Base-by-base conservation (phyloP, 2,329 filamentous ascomycete genomes). In the Ophiocordyceps camponoti-floridani region DNA sequence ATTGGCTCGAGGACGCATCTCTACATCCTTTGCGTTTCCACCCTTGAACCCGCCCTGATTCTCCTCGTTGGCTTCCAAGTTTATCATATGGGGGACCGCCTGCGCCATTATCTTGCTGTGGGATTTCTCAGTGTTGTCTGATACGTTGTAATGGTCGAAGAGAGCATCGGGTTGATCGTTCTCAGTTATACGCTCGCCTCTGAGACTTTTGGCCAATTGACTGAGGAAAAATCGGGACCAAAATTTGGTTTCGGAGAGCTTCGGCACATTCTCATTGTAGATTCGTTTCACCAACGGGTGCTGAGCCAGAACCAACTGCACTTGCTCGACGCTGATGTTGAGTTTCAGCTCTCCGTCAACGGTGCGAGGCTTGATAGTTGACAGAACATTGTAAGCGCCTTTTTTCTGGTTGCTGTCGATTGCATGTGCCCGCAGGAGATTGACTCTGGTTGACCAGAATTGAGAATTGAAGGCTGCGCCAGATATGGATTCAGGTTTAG, bases 211-310 rank as follows among this genome's bases (percentile, higher is more conserved):
- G 51, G 87, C 86, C 9, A 98, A 67, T 46, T 84, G 77, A 60
- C 86, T 94, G 48, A 88, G 77, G 59, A 98, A 96, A 63, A 98
- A 98, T 13, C 85, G 75, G 6, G 83, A 83, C 88, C 89, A 98
- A 58, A 98, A 98, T 43, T 85, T 78, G 46, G 72, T 70, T 54
- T 94, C 84, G 26, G 72, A 77, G 37, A 93, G 62, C 47, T 82
- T 84, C 5, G 85, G 87, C 0, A 95, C 87, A 51, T 88, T 86
- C 57, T 95, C 88, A 56, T 96, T 86, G 61, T 95, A 96, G 7
- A 94, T 84, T 18, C 79, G 77, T 58, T 85, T 84, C 47, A 98
- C 82, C 1, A 98, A 69, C 2, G 91, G 87, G 60, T 98, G 89
- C 59, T 96, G 91, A 48, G 75, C 79, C 62, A 98, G 88, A 44